Conservation (phyloP, 768 basidiomycete species). For the Kwoniella newhampshirensis region DNA sequence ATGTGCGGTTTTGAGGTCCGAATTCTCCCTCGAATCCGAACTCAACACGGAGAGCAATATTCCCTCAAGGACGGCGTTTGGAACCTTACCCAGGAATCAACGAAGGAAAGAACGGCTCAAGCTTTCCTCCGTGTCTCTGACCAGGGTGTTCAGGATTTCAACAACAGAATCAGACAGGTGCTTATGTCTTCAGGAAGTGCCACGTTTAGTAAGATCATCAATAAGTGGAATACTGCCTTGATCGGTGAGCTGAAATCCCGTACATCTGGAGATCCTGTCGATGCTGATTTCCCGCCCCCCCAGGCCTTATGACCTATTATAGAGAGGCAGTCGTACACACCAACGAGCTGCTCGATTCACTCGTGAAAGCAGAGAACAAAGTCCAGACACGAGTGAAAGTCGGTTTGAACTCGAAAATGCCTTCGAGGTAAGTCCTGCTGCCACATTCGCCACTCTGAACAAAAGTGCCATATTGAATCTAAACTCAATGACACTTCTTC, state of each 20-base stretch:
- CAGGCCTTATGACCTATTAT: constrained; percentile 96
- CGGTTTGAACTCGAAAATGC: constrained; percentile 99
- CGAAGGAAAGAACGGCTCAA: constrained; percentile 95
- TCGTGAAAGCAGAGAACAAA: constrained; percentile 99
- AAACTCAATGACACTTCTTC: too few relatives aligned
- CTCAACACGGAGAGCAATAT: constrained; percentile 93
- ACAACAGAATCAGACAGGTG: constrained; percentile 88
- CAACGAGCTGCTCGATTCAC: constrained; percentile 87
- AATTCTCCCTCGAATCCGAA: constrained; percentile 92
- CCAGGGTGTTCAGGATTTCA: constrained; percentile 95
- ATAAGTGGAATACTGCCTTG: constrained; percentile 44
- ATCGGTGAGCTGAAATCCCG: too few relatives aligned
- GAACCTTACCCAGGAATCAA: constrained; percentile 95
- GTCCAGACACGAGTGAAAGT: constrained; percentile 99
- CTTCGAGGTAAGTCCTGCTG: constrained; percentile 57
- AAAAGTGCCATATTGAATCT: too few relatives aligned
- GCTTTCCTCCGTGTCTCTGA: constrained; percentile 98
- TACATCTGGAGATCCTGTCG: constrained; percentile 66
- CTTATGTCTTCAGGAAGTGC: constrained; percentile 98
- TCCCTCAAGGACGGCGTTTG: constrained; percentile 93
- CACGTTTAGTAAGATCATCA: constrained; percentile 96
- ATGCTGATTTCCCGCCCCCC: too few relatives aligned
- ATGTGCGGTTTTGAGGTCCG: constrained; percentile 99
- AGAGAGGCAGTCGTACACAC: constrained; percentile 97
- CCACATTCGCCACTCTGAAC: too few relatives aligned